These are phyloP conservation scores for Kwoniella mangroviensis DNA, from an alignment of 768 basidiomycete genomes.

Conservation along the genomic window DNA sequence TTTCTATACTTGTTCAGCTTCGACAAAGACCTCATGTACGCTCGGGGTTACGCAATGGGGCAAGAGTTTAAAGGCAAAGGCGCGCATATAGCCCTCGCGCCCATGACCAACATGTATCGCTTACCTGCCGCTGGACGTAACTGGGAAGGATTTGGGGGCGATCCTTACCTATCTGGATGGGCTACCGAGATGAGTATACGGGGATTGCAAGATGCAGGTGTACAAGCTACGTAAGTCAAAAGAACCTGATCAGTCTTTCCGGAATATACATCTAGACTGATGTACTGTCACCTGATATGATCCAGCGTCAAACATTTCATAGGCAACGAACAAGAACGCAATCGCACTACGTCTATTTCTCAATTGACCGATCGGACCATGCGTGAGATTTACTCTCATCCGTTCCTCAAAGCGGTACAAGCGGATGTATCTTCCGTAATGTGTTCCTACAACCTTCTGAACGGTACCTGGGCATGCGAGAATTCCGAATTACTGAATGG, in stretches of 20 bases:
- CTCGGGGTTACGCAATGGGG: constrained; percentile 78
- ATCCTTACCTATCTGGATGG: constrained; percentile 78
- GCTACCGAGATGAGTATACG: constrained; percentile 75
- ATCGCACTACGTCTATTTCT: constrained; percentile 60
- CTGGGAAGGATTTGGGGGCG: constrained; percentile 93
- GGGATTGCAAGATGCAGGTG: constrained; percentile 73
- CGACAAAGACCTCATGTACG: constrained; percentile 77
- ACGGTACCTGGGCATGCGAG: constrained; percentile 57
- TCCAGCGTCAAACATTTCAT: constrained; percentile 52
- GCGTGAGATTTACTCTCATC: constrained; percentile 53
- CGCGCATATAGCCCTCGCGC: constrained; percentile 70
- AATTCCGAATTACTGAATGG: constrained; percentile 55
- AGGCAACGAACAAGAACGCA: constrained; percentile 61
- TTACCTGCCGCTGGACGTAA: constrained; percentile 75
- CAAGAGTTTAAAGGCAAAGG: constrained; percentile 82
- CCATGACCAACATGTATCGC: constrained; percentile 88
- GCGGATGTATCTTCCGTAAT: constrained; percentile 69
- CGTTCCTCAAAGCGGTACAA: constrained; percentile 65
- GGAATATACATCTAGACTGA: background rate
- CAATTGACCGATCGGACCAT: constrained; percentile 80
- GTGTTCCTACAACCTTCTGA: constrained; percentile 58
- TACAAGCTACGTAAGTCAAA: constrained; percentile 58
- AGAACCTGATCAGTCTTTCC: background rate
- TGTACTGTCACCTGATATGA: background rate
- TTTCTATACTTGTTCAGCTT: constrained; percentile 58